Evolutionary conservation across 2,329 filamentous ascomycete genomes (phyloP).

Genomic region (Microsporum canis): DNA sequence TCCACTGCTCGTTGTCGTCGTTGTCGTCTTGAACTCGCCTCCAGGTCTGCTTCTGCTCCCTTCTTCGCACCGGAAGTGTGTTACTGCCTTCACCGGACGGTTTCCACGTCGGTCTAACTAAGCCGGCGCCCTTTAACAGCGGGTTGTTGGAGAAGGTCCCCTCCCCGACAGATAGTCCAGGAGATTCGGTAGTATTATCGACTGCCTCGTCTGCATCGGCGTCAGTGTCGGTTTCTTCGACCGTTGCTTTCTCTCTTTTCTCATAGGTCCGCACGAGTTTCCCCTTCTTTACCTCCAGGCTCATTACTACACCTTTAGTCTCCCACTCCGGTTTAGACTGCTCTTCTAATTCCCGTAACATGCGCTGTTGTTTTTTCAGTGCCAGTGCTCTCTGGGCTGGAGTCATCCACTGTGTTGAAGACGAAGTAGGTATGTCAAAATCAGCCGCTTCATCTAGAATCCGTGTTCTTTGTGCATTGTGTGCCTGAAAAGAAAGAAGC

Average conservation of each 20-base stretch:
- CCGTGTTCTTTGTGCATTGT: slow-evolving; percentile 73
- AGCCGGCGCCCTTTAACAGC: slow-evolving; percentile 32
- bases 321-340: slow-evolving; percentile 76
- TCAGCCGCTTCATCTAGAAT: slow-evolving; percentile 78
- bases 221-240: slow-evolving; percentile 20
- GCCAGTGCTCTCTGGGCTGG: slow-evolving; percentile 73
- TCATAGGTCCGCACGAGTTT: slow-evolving; percentile 53
- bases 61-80: slow-evolving; percentile 13
- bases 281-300: slow-evolving; percentile 67
- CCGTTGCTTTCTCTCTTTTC: slow-evolving; percentile 25
- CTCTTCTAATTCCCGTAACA: slow-evolving; percentile 78
- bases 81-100: slow-evolving; percentile 21
- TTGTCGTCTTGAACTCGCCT: slow-evolving; percentile 37
- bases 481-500: slow-evolving; percentile 68
- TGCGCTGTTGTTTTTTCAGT: slow-evolving; percentile 73
- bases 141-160: slow-evolving; percentile 36
- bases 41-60: slow-evolving; percentile 34
- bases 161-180: slow-evolving; percentile 11
- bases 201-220: slow-evolving; percentile 23
- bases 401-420: slow-evolving; percentile 68
- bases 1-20: slow-evolving; percentile 39
- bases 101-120: slow-evolving; percentile 38
- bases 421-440: slow-evolving; percentile 51
- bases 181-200: slow-evolving; percentile 8
- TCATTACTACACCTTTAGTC: slow-evolving; percentile 72